Evolutionary conservation across 495 filamentous ascomycete species (phyloP).

Genomic region (Physcia stellaris): DNA sequence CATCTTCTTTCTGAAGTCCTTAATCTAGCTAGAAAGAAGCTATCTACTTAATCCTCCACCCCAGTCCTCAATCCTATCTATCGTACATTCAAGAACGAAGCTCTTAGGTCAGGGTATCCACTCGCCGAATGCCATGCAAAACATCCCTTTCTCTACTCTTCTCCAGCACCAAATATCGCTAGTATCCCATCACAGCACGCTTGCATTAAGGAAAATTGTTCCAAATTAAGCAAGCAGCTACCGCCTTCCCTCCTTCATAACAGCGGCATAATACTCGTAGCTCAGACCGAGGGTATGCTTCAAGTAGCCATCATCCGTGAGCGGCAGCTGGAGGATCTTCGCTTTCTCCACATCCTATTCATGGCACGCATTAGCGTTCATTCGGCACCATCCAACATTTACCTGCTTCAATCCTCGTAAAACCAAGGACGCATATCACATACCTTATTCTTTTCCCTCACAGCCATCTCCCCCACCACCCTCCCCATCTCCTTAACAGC

Average conservation of each 20-base stretch:
- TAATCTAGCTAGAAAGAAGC: too few species aligned
- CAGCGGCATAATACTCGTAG: constrained; percentile 46
- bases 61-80: too few species aligned
- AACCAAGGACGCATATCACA: constrained; percentile 14
- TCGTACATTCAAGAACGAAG: too few species aligned
- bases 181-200: too few species aligned
- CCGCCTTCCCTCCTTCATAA: constrained; percentile 30
- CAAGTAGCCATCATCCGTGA: constrained; percentile 57
- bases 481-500: constrained; percentile 56
- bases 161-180: too few species aligned
- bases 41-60: too few species aligned
- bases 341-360: constrained; percentile 20
- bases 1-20: too few species aligned
- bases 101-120: too few species aligned
- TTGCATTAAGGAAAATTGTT: too few species aligned
- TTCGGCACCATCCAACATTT: background rate
- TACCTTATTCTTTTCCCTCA: constrained; percentile 46
- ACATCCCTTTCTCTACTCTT: too few species aligned
- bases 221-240: too few species aligned
- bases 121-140: too few species aligned
- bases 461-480: constrained; percentile 47
- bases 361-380: constrained; percentile 8
- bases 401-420: background rate
- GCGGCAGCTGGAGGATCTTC: constrained; percentile 49
- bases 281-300: constrained; percentile 56